Evolutionary conservation across 495 filamentous ascomycete genomes (phyloP).

Genomic region (Podospora didyma): DNA sequence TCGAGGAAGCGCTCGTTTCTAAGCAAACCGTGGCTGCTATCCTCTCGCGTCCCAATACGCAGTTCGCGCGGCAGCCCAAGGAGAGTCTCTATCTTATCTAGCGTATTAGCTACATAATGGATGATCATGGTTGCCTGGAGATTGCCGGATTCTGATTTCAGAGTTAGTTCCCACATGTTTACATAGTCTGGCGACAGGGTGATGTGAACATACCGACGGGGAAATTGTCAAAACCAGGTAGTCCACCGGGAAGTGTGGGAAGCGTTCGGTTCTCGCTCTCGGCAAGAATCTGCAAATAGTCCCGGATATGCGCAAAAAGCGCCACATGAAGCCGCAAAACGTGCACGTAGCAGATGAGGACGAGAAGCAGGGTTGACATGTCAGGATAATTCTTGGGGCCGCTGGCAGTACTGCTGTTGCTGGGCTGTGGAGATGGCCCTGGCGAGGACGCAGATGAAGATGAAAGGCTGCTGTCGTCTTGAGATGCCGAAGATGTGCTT

Average conservation of each 20-base stretch:
- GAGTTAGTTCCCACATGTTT: neutral
- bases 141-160: constrained; percentile 18
- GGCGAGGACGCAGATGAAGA: neutral
- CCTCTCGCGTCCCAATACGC: constrained; percentile 3
- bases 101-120: constrained; percentile 16
- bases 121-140: constrained; percentile 19
- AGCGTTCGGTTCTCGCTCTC: constrained; percentile 15
- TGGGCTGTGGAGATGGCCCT: no score
- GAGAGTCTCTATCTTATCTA: constrained; percentile 16
- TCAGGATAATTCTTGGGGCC: constrained; percentile 3
- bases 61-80: constrained; percentile 20
- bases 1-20: constrained; percentile 6
- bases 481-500: neutral
- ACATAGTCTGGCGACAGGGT: neutral
- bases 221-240: constrained; percentile 13
- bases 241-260: constrained; percentile 11
- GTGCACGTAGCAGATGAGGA: constrained; percentile 19
- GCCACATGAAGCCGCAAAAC: constrained; percentile 15
- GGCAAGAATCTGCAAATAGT: constrained; percentile 10
- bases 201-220: constrained; percentile 15
- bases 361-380: constrained; percentile 15
- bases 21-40: constrained; percentile 2
- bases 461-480: neutral
- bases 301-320: constrained; percentile 14
- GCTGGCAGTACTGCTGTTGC: no score